Base-by-base conservation (phyloP, 495 filamentous ascomycete species). In the Penicillium pulvis region DNA sequence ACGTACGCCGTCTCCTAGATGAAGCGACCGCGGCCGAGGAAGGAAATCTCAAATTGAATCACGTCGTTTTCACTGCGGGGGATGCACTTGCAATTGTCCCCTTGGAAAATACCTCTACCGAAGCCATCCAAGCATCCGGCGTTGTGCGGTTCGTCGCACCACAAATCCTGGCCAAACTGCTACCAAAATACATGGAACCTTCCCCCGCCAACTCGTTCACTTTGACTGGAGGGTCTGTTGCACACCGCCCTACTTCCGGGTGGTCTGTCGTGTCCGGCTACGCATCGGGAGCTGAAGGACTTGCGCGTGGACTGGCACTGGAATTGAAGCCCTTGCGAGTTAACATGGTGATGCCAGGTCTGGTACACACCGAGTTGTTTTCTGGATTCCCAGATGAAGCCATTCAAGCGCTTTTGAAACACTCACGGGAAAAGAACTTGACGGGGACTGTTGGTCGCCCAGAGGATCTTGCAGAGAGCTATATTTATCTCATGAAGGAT, bases 401-500 rank as follows among this genome's bases (percentile, higher is more conserved):
- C 43, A 33, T 46, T 23, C 39, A 41, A 44, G 55, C 75, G 6
- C 23, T 53, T 16, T 35, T 35, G 33, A 10, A 35, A 35, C 8
- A 35, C 33, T 35, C 33, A 35, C 66, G 47, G 50, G 59, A 63
- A 46, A 67, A 63, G 35, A 59, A 60, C 51, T 65, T 77, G 14
- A 81, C 80, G 23, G 80, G 78, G 6, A 68, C 69, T 53, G 60
- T 81, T 3, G 87, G 74, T 0, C 60, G 52, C 31, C 71, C 78
- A 14, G 80, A 84, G 66, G 85, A 88, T 64, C 79, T 85, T 8
- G 87, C 84, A 2, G 85, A 89, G 76, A 81, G 82, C 26, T 90
- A 87, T 72, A 51, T 88, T 36, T 89, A 82, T 66, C 65, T 83
- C n/a, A 81, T 89, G 83, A 81, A 78, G 69, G 85, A 89, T 67